A percentile compares a stretch with the other conserved stretches of the same genome.
Evolutionary conservation across 768 basidiomycete species (phyloP).

Genomic region (Kondoa subrosea): DNA sequence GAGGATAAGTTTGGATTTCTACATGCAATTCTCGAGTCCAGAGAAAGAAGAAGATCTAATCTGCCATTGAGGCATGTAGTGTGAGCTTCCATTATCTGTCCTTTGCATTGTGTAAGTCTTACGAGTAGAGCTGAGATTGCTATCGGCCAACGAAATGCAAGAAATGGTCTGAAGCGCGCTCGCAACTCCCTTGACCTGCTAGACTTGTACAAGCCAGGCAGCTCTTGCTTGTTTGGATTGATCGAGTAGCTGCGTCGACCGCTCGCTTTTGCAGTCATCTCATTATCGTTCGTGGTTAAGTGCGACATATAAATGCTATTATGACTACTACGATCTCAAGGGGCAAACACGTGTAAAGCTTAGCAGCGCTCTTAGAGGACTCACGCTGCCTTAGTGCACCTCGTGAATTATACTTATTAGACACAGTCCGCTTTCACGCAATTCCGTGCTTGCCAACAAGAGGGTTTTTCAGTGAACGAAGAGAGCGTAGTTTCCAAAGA

Average conservation of each 20-base stretch:
- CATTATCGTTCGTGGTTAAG: no score
- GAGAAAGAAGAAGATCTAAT: constrained; percentile 30
- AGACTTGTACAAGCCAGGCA: neutral
- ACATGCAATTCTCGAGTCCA: constrained; percentile 52
- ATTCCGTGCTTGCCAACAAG: no score
- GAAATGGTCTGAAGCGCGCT: neutral
- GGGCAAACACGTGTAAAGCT: no score
- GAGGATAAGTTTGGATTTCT: constrained; percentile 61
- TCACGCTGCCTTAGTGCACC: no score
- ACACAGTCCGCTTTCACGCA: no score
- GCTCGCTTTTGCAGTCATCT: no score
- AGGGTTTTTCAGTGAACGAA: no score
- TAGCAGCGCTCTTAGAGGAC: no score
- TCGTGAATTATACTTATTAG: no score
- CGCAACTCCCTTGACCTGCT: neutral
- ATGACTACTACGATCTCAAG: no score
- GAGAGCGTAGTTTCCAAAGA: no score
- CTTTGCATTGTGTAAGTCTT: neutral
- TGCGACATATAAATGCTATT: no score
- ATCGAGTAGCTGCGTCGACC: neutral
- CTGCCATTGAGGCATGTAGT: neutral
- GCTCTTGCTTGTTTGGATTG: neutral
- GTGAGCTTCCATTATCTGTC: neutral
- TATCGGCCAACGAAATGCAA: neutral
- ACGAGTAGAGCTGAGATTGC: neutral